Evolutionary conservation across 176 grass and related monocot species (phyloP).

Genomic region (sorghum (Sorghum bicolor)): Sorghum_bicolor_NCBIv3 NC_012875.2:1411001-1411500

Average conservation of each 20-base stretch:
- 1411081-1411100: not conserved
- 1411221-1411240: not conserved
- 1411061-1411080: not conserved
- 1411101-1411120: not conserved
- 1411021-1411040: not conserved
- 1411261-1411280: not conserved
- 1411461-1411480: too few species aligned
- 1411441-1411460: too few species aligned
- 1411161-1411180: not conserved
- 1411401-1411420: not conserved
- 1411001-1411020: not conserved
- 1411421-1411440: not conserved
- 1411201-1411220: not conserved
- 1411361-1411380: not conserved
- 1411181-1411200: not conserved
- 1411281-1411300: not conserved
- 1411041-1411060: not conserved
- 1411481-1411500: too few species aligned
- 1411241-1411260: not conserved
- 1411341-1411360: not conserved
- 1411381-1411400: not conserved
- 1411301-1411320: not conserved
- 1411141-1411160: not conserved
- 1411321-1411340: not conserved
- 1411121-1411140: not conserved